Evolutionary conservation across 768 basidiomycete genomes (phyloP), one percentile per base, ranked within the genome.

Genomic region (Mycena rebaudengoi): DNA sequence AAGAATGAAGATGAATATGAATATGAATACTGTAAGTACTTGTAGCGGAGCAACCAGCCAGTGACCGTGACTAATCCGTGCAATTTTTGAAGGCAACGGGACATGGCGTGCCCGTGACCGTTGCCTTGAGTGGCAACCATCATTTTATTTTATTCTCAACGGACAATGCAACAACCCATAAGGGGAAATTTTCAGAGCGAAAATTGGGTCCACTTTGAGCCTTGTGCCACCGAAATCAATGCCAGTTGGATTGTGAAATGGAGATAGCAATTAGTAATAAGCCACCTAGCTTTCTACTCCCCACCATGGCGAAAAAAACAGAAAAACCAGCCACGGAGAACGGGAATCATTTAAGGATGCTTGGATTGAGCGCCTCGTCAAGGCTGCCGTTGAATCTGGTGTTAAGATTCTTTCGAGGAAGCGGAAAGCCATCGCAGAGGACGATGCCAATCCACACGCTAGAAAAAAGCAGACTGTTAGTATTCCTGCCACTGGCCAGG

Each of bases 331-430:
- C 16, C 37, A 33, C 11, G 39, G 37, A 7, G 60, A 61, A 14
- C 21, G 60, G 13, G n/a, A 26, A 26, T 32, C 60, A 28, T 52
- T 52, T 23, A 37, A 61, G 29, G 13, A 12, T 11, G 61, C 61
- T 18, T 63, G 61, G 61, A 18, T 63, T 12, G 45, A 63, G 29
- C 32, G 54, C 28, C 44, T 56, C 2, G 56, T 63, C 21, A 32
- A 16, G 18, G 39, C 61, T 6, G 61, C 61, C 4, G 18, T 26
- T 40, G 45, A 48, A 20, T 35, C 29, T 20, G 52, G 44, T 7
- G 40, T 53, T 8, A 63, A 33, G 41, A 32, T 39, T 7, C 45
- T 32, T 7, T 10, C 14, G 11, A 49, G 23, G 23, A 63, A 63
- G 23, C 53, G 45, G 33, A 63, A 45, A 21, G 48, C n/a, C n/a